Evolutionary conservation across 1,139 yeast genomes (phyloP).

Genomic region (Arxiozyma telluris): DNA sequence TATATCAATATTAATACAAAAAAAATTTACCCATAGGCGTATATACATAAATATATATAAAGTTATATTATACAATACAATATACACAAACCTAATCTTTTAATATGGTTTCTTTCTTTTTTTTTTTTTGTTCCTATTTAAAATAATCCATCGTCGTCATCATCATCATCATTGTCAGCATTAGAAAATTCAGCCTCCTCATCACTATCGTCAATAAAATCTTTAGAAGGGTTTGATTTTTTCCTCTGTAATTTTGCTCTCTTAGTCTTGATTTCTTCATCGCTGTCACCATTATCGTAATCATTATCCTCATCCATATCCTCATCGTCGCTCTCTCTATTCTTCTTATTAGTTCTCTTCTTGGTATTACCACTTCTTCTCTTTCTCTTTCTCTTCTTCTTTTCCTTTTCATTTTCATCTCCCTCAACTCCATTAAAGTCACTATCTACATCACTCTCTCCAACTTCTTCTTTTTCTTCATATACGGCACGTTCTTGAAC

Average conservation of each 20-base stretch:
- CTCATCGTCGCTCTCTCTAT: conserved; percentile 1
- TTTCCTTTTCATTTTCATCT: conserved; percentile 16
- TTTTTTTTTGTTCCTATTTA: conserved; percentile 2
- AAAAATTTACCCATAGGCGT: no score
- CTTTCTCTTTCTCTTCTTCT: conserved; percentile 13
- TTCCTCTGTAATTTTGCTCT: conserved; percentile 19
- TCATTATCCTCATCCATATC: conserved; percentile 3
- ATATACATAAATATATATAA: not conserved
- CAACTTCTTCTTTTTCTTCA: conserved; percentile 31
- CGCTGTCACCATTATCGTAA: conserved; percentile 17
- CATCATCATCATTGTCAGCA: conserved; percentile 22
- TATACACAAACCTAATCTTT: not conserved
- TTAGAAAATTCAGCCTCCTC: conserved; percentile 23
- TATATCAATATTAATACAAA: conserved; percentile 19
- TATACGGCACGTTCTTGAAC: conserved; percentile 33
- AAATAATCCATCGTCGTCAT: conserved; percentile 28
- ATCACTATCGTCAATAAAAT: conserved; percentile 47
- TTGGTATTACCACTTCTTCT: conserved; percentile 13
- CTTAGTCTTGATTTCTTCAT: conserved; percentile 6
- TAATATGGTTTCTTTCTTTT: not conserved
- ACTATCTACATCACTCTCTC: conserved; percentile 10
- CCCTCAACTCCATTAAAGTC: conserved; percentile 10
- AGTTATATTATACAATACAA: conserved; percentile 1
- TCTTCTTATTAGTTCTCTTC: conserved; percentile 23
- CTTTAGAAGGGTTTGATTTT: conserved; percentile 35